Base-by-base conservation (phyloP, 306 rosid genomes). In the Echinosophora koreensis region DNA sequence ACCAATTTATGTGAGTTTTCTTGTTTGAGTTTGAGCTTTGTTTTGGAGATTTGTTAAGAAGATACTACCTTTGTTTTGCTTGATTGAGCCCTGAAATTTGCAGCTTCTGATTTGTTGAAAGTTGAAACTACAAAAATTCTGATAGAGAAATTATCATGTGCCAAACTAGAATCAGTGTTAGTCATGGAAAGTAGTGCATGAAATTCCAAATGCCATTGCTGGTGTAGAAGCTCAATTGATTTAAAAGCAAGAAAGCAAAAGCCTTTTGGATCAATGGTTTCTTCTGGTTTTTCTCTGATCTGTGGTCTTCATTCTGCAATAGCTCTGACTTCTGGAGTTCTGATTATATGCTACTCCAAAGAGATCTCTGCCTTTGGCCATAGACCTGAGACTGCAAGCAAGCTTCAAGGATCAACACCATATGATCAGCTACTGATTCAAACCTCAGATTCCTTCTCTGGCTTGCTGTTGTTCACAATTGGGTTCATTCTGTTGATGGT, bases 391-490 rank as follows among this genome's bases (percentile, higher is more conserved):
- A 88, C 90, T 16, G 97, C 97, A 38, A 84, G 54, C 2, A 95
- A 88, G 87, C 90, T 92, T 60, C 97, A 85, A 78, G 99, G 97
- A 32, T 95, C 99, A 78, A 92, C 97, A 39, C 92, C 91, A 11
- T 87, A 90, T 57, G 97, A 92, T 78, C 93, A 88, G 77, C 86
- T 95, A 30, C 66, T 95, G 84, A 81, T 95, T 4, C 84, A 27
- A 73, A 92, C 97, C 12, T 87, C 99, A 2, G 92, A 86, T 83
- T 95, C 97, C 32, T 95, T 95, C 77, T 95, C 99, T 10, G 97
- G 97, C 5, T 82, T 91, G 74, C 84, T 95, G 60, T 80, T 95
- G 51, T 88, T 95, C 80, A 66, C 87, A 13, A 69, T 95, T 28
- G 99, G 99, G 6, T 86, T 82, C 58, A 69, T 95, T 51, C 73